Percentiles rank a stretch among this genome's conserved stretches.
Evolutionary conservation across 768 basidiomycete species (phyloP).

Genomic region (Amanita subjunquillea): DNA sequence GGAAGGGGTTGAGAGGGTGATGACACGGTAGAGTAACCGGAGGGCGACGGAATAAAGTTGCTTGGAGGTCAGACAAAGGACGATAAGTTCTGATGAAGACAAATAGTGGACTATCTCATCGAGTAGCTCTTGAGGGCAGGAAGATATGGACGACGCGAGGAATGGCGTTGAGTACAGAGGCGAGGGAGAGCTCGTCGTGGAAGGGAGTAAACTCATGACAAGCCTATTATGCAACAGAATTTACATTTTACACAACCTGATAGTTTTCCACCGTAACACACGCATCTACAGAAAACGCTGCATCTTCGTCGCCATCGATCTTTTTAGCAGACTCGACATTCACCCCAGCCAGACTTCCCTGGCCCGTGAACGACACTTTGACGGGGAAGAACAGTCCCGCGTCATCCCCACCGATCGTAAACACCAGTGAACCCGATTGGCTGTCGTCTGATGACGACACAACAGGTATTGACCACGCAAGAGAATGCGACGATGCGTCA

Average conservation of each 20-base stretch:
- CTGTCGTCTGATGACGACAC: conserved; percentile 51
- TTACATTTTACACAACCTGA: conserved; percentile 31
- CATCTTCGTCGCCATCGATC: conserved; percentile 30
- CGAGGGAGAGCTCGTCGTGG: neutral
- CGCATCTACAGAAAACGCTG: conserved; percentile 42
- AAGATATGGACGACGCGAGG: neutral
- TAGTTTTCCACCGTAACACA: conserved; percentile 47
- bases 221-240: too few species aligned
- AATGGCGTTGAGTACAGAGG: neutral
- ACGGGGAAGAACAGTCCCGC: conserved; percentile 88
- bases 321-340: conserved; percentile 50
- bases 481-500: conserved; percentile 66
- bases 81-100: conserved; percentile 5
- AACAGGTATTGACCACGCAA: conserved; percentile 76
- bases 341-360: conserved; percentile 75
- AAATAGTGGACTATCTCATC: conserved; percentile 9
- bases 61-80: conserved; percentile 9
- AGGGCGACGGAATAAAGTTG: conserved; percentile 7
- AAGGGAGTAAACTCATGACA: neutral
- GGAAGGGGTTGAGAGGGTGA: conserved; percentile 3
- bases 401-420: conserved; percentile 81
- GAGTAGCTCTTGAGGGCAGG: conserved; percentile 10
- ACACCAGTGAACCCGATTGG: conserved; percentile 81
- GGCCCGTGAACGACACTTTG: conserved; percentile 66
- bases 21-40: conserved; percentile 9